Evolutionary conservation across 228 moss, liverwort and hornwort species (phyloP).

Genomic region (Sphagnum magellanicum): DNA sequence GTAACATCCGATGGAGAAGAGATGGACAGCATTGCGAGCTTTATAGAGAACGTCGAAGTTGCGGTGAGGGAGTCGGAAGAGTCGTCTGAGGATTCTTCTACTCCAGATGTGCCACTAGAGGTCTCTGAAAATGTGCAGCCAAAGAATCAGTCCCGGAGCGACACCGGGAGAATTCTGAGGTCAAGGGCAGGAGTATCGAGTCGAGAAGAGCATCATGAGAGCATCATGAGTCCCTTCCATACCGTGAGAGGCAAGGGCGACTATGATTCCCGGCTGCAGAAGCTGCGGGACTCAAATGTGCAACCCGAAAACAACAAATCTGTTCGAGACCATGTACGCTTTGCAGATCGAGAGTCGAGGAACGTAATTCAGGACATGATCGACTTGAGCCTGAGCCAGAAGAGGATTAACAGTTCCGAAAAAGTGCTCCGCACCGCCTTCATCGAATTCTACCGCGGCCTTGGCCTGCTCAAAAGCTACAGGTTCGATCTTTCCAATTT

Average conservation of each 20-base stretch:
- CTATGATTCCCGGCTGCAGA: slow-evolving; percentile 8
- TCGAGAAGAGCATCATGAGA: too few relatives aligned
- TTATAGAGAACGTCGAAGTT: slow-evolving; percentile 34
- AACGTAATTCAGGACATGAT: slow-evolving; percentile 56
- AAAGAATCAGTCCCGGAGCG: too few relatives aligned
- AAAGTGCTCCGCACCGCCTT: slow-evolving; percentile 66
- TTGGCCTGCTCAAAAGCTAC: slow-evolving; percentile 79
- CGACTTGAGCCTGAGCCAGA: slow-evolving; percentile 53
- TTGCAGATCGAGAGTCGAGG: slow-evolving; percentile 9
- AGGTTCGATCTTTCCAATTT: slow-evolving; percentile 22
- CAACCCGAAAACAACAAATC: too few relatives aligned
- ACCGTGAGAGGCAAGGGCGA: slow-evolving; percentile 25
- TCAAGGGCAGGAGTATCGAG: too few relatives aligned
- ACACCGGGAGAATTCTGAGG: too few relatives aligned
- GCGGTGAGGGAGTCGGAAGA: background rate
- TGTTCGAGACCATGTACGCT: too few relatives aligned
- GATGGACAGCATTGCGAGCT: slow-evolving; percentile 43
- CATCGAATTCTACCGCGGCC: slow-evolving; percentile 69
- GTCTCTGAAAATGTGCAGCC: too few relatives aligned
- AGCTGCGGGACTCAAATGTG: slow-evolving; percentile 4
- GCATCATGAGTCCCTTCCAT: slow-evolving; percentile 14
- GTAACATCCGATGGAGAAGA: slow-evolving; percentile 29
- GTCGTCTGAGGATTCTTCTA: too few relatives aligned
- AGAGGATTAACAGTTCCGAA: slow-evolving; percentile 53
- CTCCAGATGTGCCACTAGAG: too few relatives aligned